These are phyloP conservation scores for Nicotiana knightiana DNA, from an alignment of 257 asterid species.

Conservation along the genomic window DNA sequence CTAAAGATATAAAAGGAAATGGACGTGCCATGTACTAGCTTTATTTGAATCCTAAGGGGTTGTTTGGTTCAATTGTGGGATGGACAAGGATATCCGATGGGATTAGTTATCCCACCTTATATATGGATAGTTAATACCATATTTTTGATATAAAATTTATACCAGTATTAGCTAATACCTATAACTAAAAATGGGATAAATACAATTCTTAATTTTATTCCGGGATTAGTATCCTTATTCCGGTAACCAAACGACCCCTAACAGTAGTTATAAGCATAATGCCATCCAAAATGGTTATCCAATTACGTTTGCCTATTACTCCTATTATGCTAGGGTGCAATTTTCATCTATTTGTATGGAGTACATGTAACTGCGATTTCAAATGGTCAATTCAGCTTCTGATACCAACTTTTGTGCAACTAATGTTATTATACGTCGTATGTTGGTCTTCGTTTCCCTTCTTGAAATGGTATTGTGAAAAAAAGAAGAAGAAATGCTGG, in stretches of 20 bases:
- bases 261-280: neutral
- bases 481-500: neutral
- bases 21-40: neutral
- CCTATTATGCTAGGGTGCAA: neutral
- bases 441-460: neutral
- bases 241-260: no score
- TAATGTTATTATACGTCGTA: neutral
- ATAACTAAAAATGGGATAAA: no score
- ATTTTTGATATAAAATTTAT: no score
- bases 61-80: no score
- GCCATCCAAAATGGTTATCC: neutral
- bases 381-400: neutral
- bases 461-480: neutral
- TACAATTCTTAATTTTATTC: no score
- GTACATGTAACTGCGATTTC: neutral
- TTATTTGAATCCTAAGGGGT: neutral
- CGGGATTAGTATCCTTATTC: no score
- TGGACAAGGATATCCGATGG: no score
- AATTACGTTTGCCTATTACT: neutral
- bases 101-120: no score
- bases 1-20: neutral
- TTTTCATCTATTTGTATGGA: neutral
- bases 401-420: neutral
- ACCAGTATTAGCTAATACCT: no score
- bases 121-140: no score